phyloP scores from a whole-genome alignment of 805 yeast species.

The Lipomyces mesembrius region DNA sequence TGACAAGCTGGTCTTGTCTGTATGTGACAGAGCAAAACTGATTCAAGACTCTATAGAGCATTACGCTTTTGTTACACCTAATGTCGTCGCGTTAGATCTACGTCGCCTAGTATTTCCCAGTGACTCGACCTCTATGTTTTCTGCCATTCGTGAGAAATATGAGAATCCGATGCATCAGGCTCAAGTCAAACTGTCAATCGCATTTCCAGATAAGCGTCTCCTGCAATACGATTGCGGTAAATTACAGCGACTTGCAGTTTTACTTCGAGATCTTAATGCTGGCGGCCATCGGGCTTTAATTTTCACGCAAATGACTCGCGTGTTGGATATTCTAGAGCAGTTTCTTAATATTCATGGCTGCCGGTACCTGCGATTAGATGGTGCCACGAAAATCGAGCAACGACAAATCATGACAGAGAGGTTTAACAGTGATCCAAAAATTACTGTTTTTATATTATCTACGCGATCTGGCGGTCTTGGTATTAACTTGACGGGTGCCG shows the following conservation, averaged over 20 bases:
- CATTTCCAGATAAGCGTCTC: conserved; percentile 93
- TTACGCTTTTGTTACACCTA: conserved; percentile 86
- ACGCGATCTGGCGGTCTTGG: conserved; percentile 99
- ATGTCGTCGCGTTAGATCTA: conserved; percentile 77
- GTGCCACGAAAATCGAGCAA: conserved; percentile 96
- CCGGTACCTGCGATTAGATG: conserved; percentile 92
- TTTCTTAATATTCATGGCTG: conserved; percentile 94
- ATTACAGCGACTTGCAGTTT: conserved; percentile 76
- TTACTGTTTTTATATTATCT: conserved; percentile 89
- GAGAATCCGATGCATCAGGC: conserved; percentile 72
- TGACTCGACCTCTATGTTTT: conserved; percentile 40
- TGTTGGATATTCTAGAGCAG: conserved; percentile 88
- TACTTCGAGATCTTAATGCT: conserved; percentile 76
- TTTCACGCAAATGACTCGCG: conserved; percentile 98
- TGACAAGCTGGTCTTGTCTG: conserved; percentile 25
- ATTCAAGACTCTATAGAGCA: conserved; percentile 65
- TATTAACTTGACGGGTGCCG: conserved; percentile 97
- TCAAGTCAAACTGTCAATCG: conserved; percentile 85
- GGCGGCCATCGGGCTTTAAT: conserved; percentile 93
- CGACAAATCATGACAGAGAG: conserved; percentile 92
- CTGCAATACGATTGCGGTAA: conserved; percentile 97
- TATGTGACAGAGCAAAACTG: conserved; percentile 44
- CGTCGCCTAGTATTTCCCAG: conserved; percentile 42
- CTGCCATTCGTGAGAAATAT: conserved; percentile 29
- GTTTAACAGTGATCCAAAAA: conserved; percentile 75